Evolutionary conservation across 2,329 filamentous ascomycete genomes (phyloP), one percentile per base, ranked within the genome.

Genomic region (Sporothrix mexicana): DNA sequence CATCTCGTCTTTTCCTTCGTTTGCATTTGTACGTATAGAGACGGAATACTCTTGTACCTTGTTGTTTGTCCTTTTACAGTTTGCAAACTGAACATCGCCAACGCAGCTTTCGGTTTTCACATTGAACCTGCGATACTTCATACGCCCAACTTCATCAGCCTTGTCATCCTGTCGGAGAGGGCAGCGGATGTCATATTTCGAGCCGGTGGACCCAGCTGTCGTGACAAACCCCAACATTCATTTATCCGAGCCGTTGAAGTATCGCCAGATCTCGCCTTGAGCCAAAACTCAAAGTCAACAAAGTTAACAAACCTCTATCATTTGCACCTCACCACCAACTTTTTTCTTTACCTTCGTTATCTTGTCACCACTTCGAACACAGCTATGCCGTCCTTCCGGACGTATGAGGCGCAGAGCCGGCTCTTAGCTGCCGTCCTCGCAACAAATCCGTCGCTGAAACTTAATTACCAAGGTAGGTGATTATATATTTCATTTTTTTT

Each of bases 341-440:
- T 47, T 57, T 23, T 10, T 41, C 15, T 13, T 23, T 7, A 67
- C 49, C 41, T 15, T 8, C 9, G 15, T 61, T 23, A 15, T 15
- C 20, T 23, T 30, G 5, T 36, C 30, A 9, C 12, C 47, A 49
- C 53, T 13, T 3, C 30, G 20, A 64, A 15, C n/a, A 36, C 20
- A 51, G 74, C 30, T 13, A 76, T 88, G 87, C 81, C 86, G 71
- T 83, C 86, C 15, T 91, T 90, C 81, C 87, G 86, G 74, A 84
- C 83, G 1, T 90, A 88, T 78, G 88, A 91, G 79, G 83, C 86
- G 0, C 87, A 88, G 75, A 85, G 85, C 23, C 88, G 89, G 62
- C 85, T 91, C 49, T 82, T 91, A 2, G 86, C 88, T 1, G 89
- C 89, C 5, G 85, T 91, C 30, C 81, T 91, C 0, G 89, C 88